Evolutionary conservation across 2,329 filamentous ascomycete genomes (phyloP).

Genomic region (Cladosporium sp.): DNA sequence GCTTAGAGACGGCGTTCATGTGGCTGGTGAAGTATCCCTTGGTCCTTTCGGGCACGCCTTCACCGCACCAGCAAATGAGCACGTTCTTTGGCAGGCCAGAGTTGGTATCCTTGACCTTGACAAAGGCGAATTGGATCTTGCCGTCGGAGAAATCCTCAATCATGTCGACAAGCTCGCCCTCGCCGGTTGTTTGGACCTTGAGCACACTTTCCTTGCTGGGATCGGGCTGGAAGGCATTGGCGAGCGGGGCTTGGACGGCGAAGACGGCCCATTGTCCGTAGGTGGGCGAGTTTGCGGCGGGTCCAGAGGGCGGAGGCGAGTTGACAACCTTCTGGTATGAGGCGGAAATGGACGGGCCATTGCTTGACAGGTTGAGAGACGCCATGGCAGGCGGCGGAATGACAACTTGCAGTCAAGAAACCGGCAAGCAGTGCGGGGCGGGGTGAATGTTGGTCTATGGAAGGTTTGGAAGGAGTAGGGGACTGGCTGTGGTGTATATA

Average conservation of each 20-base stretch:
- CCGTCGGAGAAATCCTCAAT: conserved; percentile 97
- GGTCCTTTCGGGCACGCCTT: conserved; percentile 94
- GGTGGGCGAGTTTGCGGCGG: conserved; percentile 65
- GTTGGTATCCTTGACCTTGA: conserved; percentile 95
- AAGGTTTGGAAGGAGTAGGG: not conserved
- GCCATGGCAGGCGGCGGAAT: conserved; percentile 53
- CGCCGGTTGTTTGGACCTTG: conserved; percentile 89
- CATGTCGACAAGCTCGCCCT: conserved; percentile 84
- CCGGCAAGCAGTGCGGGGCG: not conserved
- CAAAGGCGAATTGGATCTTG: conserved; percentile 91
- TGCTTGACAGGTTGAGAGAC: conserved; percentile 52
- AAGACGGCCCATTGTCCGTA: conserved; percentile 92
- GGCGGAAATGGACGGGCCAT: conserved; percentile 49
- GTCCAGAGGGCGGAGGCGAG: conserved; percentile 51
- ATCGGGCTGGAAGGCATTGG: conserved; percentile 86
- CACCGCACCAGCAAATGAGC: conserved; percentile 93
- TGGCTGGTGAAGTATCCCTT: conserved; percentile 99
- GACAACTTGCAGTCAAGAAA: conserved; percentile 3
- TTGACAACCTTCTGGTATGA: conserved; percentile 64
- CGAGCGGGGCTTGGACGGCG: conserved; percentile 83
- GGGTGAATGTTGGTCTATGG: too few relatives aligned
- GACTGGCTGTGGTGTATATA: not conserved
- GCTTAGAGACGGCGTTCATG: conserved; percentile 78
- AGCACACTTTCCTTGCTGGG: conserved; percentile 87
- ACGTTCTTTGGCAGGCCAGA: conserved; percentile 83